These are phyloP conservation scores for Schwanniomyces etchellsii DNA, from an alignment of 1,139 yeast genomes.

Conservation along the genomic window DNA sequence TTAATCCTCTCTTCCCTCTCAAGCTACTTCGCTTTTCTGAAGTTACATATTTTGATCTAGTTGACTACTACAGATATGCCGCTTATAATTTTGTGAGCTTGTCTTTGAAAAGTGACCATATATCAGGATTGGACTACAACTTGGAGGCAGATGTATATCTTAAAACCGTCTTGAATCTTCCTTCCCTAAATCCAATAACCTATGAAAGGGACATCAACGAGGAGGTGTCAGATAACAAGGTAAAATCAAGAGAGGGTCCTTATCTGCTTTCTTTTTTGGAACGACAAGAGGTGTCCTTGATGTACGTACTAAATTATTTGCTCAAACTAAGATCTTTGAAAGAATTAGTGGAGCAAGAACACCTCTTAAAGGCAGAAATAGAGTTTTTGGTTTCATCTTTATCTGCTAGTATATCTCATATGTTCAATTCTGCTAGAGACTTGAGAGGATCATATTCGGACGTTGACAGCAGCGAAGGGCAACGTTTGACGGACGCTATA, in stretches of 20 bases:
- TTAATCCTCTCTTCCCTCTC: conserved; percentile 20
- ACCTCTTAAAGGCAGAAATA: conserved; percentile 16
- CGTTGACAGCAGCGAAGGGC: conserved; percentile 7
- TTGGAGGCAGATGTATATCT: conserved; percentile 22
- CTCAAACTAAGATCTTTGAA: conserved; percentile 16
- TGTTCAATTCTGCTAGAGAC: conserved; percentile 19
- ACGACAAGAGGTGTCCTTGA: conserved; percentile 30
- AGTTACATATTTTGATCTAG: conserved; percentile 16
- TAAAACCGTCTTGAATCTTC: conserved; percentile 19
- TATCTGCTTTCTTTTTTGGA: conserved; percentile 9
- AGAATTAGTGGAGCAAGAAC: conserved; percentile 15
- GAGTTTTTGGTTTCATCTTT: conserved; percentile 17
- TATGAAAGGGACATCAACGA: background rate
- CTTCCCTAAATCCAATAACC: conserved; percentile 14
- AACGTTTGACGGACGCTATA: background rate
- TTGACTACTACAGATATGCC: conserved; percentile 23
- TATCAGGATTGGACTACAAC: conserved; percentile 7
- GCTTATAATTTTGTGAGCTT: conserved; percentile 25
- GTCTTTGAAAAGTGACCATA: conserved; percentile 10
- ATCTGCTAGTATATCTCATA: conserved; percentile 16
- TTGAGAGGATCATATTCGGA: conserved; percentile 17
- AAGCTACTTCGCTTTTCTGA: conserved; percentile 11
- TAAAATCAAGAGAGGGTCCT: background rate
- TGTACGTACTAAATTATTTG: conserved; percentile 24
- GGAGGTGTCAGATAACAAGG: background rate